Conservation (phyloP, 2,329 filamentous ascomycete species). For the Thermoascus crustaceus region DNA sequence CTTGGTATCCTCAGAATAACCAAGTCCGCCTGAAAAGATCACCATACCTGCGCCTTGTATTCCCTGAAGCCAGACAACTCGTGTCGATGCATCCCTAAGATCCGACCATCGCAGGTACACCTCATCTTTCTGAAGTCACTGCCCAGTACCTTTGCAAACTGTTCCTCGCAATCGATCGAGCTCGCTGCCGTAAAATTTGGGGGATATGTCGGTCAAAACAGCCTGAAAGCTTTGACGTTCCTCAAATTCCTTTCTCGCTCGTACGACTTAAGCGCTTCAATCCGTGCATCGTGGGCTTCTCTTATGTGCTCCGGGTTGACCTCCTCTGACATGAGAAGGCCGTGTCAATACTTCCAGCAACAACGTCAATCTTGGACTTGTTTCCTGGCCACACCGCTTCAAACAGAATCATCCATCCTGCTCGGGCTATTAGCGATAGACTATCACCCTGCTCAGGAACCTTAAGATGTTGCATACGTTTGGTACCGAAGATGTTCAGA, state of each 20-base stretch:
- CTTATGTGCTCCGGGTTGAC: constrained; percentile 12
- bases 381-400: constrained; percentile 25
- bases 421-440: neutral
- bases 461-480: constrained; percentile 16
- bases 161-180: constrained; percentile 4
- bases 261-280: constrained; percentile 6
- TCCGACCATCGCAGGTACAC: constrained; percentile 7
- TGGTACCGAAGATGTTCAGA: constrained; percentile 22
- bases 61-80: constrained; percentile 15
- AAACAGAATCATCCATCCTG: constrained; percentile 21
- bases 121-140: constrained; percentile 9
- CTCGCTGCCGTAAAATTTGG: constrained; percentile 10
- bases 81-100: neutral
- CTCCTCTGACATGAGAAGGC: constrained; percentile 9
- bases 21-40: no score
- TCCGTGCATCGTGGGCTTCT: constrained; percentile 9
- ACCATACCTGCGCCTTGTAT: constrained; percentile 19
- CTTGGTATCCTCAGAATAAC: constrained; percentile 5
- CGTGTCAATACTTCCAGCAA: constrained; percentile 8
- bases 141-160: constrained; percentile 4
- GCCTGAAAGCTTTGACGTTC: constrained; percentile 1
- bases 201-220: constrained; percentile 2
- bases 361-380: constrained; percentile 16
- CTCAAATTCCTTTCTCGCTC: no score
- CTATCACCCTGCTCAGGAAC: neutral